Conservation (phyloP, 2,329 filamentous ascomycete genomes). For the Colletotrichum spaethianum region DNA sequence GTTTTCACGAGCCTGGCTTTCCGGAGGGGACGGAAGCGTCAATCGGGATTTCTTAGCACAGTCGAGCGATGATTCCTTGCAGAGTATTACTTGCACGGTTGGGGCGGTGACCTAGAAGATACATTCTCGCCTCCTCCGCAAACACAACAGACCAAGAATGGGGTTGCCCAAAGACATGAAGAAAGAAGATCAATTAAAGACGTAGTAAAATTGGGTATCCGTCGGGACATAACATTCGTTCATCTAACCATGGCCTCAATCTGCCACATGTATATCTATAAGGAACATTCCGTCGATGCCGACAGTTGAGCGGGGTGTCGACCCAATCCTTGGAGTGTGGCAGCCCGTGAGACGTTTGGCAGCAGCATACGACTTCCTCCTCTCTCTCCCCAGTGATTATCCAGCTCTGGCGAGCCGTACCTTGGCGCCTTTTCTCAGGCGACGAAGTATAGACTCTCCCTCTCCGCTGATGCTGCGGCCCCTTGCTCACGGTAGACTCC, state of each 20-base stretch:
- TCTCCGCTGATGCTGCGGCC: not conserved
- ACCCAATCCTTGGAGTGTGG: constrained; percentile 19
- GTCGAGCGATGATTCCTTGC: not conserved
- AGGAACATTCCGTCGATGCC: not conserved
- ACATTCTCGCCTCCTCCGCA: not conserved
- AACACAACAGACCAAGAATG: not conserved
- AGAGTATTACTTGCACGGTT: too few species aligned
- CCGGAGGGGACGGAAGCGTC: too few species aligned
- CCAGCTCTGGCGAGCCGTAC: not conserved
- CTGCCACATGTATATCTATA: too few species aligned
- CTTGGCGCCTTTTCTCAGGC: not conserved
- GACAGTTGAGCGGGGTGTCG: not conserved
- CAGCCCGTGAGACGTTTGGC: not conserved
- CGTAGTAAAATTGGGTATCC: not conserved
- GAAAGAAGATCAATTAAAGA: not conserved
- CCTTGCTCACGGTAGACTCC: not conserved
- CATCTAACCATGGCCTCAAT: not conserved
- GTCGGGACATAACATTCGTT: not conserved
- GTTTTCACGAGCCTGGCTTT: not conserved
- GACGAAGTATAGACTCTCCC: not conserved
- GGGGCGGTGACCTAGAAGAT: not conserved
- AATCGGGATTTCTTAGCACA: too few species aligned
- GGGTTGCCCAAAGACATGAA: not conserved
- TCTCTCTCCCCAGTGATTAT: not conserved
- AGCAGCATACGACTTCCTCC: not conserved